Percentiles rank a stretch among this genome's conserved stretches.
phyloP scores from a whole-genome alignment of 2,329 filamentous ascomycete species.

The Monilinia laxa region DNA sequence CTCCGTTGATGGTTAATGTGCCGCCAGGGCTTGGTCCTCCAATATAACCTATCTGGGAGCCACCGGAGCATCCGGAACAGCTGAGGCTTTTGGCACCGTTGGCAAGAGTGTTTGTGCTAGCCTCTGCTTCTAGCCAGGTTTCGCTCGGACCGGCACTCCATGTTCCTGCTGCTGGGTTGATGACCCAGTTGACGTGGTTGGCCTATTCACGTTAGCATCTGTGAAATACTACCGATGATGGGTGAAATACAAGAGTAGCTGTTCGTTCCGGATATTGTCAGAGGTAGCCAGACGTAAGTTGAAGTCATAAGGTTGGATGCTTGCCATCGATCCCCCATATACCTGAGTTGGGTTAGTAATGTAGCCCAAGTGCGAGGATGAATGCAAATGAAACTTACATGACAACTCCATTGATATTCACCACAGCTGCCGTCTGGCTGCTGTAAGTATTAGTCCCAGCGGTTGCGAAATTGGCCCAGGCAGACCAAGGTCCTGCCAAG shows the following conservation, averaged over 20 bases:
- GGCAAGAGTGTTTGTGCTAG: constrained; percentile 43
- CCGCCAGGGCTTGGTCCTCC: constrained; percentile 49
- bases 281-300: constrained; percentile 65
- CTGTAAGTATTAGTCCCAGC: constrained; percentile 56
- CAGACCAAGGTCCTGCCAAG: constrained; percentile 59
- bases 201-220: constrained; percentile 33
- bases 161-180: constrained; percentile 46
- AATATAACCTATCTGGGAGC: constrained; percentile 53
- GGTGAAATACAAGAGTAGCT: constrained; percentile 45
- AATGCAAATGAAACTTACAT: constrained; percentile 30
- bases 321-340: constrained; percentile 68
- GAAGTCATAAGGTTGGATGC: constrained; percentile 57
- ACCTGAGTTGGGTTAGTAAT: constrained; percentile 44
- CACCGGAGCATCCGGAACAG: constrained; percentile 54
- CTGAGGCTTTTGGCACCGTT: constrained; percentile 48
- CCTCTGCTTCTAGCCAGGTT: constrained; percentile 53
- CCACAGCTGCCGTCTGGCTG: constrained; percentile 61
- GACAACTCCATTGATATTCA: constrained; percentile 44
- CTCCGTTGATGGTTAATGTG: constrained; percentile 48
- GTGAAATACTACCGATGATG: not conserved
- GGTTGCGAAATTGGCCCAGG: constrained; percentile 59
- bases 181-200: constrained; percentile 56
- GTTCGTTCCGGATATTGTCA: constrained; percentile 53
- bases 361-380: not conserved
- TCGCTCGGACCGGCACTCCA: constrained; percentile 49